Percentiles rank a stretch among this genome's conserved stretches.
These are phyloP conservation scores for Calonectria montana DNA, from an alignment of 2,329 filamentous ascomycete genomes.

Conservation along the genomic window DNA sequence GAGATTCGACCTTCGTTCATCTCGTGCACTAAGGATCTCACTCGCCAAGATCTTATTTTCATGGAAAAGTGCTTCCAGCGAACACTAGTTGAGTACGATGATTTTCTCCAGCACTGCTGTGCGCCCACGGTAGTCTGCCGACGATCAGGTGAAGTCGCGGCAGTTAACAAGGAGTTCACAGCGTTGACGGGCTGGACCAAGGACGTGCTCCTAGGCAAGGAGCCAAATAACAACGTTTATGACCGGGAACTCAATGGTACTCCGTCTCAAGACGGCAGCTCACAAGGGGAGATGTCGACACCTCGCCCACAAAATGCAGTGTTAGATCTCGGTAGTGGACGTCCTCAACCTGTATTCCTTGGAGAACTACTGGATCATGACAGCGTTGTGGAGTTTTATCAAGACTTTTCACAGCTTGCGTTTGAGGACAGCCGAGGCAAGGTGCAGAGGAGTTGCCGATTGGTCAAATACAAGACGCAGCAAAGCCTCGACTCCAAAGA, in stretches of 20 bases:
- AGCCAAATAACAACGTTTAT: slow-evolving; percentile 81
- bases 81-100: slow-evolving; percentile 91
- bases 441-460: slow-evolving; percentile 83
- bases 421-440: slow-evolving; percentile 91
- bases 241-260: slow-evolving; percentile 53
- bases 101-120: slow-evolving; percentile 88
- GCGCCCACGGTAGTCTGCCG: slow-evolving; percentile 93
- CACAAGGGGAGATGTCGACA: slow-evolving; percentile 57
- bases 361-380: slow-evolving; percentile 95
- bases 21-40: slow-evolving; percentile 88
- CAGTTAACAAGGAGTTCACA: slow-evolving; percentile 96
- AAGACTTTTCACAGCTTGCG: slow-evolving; percentile 91
- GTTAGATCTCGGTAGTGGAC: slow-evolving; percentile 57
- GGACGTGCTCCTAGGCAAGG: slow-evolving; percentile 87
- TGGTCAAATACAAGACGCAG: slow-evolving; percentile 89
- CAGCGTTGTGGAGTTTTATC: slow-evolving; percentile 93
- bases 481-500: slow-evolving; percentile 61
- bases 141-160: slow-evolving; percentile 93
- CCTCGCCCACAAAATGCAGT: slow-evolving; percentile 61
- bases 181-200: slow-evolving; percentile 95
- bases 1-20: slow-evolving; percentile 95
- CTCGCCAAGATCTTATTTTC: slow-evolving; percentile 89
- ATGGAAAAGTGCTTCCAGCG: slow-evolving; percentile 98
- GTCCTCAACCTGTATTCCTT: slow-evolving; percentile 84
- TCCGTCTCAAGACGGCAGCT: slow-evolving; percentile 49